Base-by-base conservation (phyloP, 805 yeast genomes). In the Pachysolen tannophilus region DNA sequence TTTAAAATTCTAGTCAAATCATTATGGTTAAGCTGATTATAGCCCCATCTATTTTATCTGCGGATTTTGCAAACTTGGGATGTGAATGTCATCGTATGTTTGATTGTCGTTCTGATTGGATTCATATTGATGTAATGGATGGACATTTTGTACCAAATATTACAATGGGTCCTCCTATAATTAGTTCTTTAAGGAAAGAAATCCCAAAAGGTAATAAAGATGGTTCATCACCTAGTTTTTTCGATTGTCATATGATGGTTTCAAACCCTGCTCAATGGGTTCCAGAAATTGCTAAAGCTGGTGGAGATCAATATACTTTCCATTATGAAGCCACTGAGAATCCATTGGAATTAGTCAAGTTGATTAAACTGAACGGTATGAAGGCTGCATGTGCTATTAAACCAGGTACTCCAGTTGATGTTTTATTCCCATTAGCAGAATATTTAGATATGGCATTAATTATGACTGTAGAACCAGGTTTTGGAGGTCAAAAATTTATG, bases 211-310 rank as follows among this genome's bases (percentile, higher is more conserved):
- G 70, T 14, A 58, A 52, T 29, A 67, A 64, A 42, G 68, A 67
- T 5, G 57, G 57, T 5, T 64, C 64, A 42, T 66, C 72, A 18
- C 32, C 38, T 15, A 50, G 61, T 30, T 73, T 73, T 43, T 90
- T 92, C 53, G 98, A 92, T 58, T 90, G 97, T 61, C 98, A 92
- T 61, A 88, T 92, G 96, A 92, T 92, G 98, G 97, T 92, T 27
- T 67, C 87, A 16, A 63, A 69, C 38, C 98, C 98, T 11, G 94
- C 84, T 54, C 77, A 78, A 53, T 92, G 97, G 97, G 92, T 92
- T 38, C 82, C 74, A 33, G 94, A 82, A 43, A 79, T 92, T 49
- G 97, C 94, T 30, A 75, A 80, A 45, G 90, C 88, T 30, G 97
- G 97, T 38, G 97, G 95, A 32, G 94, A 86, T 57, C 94, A 83